Conservation (phyloP, 495 filamentous ascomycete species). For the Hypoxylon subgilvum region DNA sequence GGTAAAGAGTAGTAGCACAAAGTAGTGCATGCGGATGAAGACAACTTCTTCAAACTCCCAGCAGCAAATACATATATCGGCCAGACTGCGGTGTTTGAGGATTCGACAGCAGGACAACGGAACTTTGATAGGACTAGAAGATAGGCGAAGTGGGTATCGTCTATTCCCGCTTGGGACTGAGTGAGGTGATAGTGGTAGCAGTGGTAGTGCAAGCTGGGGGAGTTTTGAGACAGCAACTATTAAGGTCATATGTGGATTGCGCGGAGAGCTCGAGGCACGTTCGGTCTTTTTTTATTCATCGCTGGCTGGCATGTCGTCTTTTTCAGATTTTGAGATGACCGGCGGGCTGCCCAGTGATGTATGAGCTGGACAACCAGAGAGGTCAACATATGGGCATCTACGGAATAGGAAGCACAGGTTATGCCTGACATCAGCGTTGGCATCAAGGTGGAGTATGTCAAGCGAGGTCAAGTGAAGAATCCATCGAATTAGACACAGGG, state of each 20-base stretch:
- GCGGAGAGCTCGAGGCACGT: constrained; percentile 34
- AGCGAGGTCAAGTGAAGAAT: constrained; percentile 35
- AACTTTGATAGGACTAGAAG: constrained; percentile 30
- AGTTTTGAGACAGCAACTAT: constrained; percentile 43
- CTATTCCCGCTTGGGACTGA: constrained; percentile 41
- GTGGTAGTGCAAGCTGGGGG: constrained; percentile 42
- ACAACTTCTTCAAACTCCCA: constrained; percentile 29
- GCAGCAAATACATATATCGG: constrained; percentile 36
- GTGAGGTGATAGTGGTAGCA: constrained; percentile 30
- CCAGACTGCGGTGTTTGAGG: constrained; percentile 42
- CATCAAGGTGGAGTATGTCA: constrained; percentile 35
- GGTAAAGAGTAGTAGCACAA: constrained; percentile 32
- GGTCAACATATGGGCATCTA: constrained; percentile 22
- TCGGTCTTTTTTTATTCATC: constrained; percentile 39
- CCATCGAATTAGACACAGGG: constrained; percentile 38
- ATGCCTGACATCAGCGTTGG: constrained; percentile 35
- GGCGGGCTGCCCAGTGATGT: constrained; percentile 31
- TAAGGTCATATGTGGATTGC: constrained; percentile 31
- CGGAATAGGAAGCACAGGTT: constrained; percentile 28
- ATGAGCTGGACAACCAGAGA: constrained; percentile 36
- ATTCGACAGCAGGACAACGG: constrained; percentile 35
- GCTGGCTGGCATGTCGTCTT: constrained; percentile 18
- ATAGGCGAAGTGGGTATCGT: constrained; percentile 35
- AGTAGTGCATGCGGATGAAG: constrained; percentile 31
- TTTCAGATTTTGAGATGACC: constrained; percentile 20